Base-by-base conservation (phyloP, 306 rosid species). In the Ceratonia siliqua region DNA sequence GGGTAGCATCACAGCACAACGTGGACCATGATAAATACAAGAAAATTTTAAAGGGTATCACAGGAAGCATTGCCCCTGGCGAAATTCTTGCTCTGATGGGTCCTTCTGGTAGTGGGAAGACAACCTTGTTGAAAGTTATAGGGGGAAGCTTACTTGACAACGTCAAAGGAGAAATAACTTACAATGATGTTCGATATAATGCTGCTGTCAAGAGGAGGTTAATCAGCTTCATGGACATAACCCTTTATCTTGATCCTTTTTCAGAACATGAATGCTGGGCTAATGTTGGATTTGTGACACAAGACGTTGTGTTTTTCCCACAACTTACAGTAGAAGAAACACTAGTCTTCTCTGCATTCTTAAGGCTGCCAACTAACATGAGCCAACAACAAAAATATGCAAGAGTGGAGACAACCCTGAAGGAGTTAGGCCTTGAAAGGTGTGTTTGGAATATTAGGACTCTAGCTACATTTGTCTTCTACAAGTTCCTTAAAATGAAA, bases 1-100 rank as follows among this genome's bases (percentile, higher is more conserved):
- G 84, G 65, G 83, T 70, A 64, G 62, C 86, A 4, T 78, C 92
- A 53, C 87, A 86, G 53, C 72, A 75, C 74, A 82, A 73, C 55
- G 68, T 65, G 56, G 85, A 87, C 36, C 78, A 84, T 75, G 90
- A 83, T 11, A 89, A 76, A 59, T 85, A 88, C 85, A 91, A 88
- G 83, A 86, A 83, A 38, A 91, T 94, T 18, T 68, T 94, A 58
- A 91, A 83, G 78, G 98, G 97, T 4, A 91, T 94, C 76, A 94
- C 97, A 4, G 98, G 97, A 84, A 85, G 92, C 78, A 78, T 91
- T 61, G 98, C 96, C 28, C 98, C 94, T 3, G 98, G 98, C 8
- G 97, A 94, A 76, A 91, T 94, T 78, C 97, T 94, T 69, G 98
- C 98, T 13, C 68, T 94, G 49, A 94, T 94, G 98, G 98, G 98